phyloP scores from a whole-genome alignment of 2,329 filamentous ascomycete species.

The Penicillium sp. region DNA sequence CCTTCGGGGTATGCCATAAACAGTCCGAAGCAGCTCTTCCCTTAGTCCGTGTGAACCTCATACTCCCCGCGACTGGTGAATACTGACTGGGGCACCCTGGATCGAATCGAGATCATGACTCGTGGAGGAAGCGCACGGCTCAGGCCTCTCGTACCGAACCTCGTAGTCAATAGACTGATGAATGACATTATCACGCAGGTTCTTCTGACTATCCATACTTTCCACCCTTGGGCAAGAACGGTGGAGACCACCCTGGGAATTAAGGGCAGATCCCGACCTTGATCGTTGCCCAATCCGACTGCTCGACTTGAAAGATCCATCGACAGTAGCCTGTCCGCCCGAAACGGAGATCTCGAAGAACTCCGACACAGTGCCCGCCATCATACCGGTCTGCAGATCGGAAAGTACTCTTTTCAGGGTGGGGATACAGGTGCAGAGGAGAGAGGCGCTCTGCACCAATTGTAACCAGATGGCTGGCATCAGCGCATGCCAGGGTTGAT shows the following conservation, averaged over 20 bases:
- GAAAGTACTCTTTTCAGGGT: constrained; percentile 12
- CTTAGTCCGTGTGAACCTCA: background rate
- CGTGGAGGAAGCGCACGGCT: background rate
- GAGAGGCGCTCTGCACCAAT: constrained; percentile 10
- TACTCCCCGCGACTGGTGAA: background rate
- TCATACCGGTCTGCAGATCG: constrained; percentile 19
- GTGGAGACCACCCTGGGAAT: background rate
- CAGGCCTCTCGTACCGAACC: constrained; percentile 1
- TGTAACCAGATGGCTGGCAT: constrained; percentile 18
- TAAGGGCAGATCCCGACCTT: background rate
- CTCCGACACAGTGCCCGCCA: constrained; percentile 11
- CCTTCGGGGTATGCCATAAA: no score
- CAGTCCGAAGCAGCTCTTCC: no score
- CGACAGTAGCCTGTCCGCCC: background rate
- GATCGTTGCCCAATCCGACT: constrained; percentile 4
- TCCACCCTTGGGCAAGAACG: background rate
- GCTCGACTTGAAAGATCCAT: background rate
- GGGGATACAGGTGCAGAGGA: constrained; percentile 16
- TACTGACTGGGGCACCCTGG: background rate
- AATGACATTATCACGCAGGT: background rate
- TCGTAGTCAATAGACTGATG: constrained; percentile 9
- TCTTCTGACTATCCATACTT: background rate
- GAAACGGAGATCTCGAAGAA: constrained; percentile 15
- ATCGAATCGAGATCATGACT: background rate
- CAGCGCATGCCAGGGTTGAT: constrained; percentile 11